Conservation (phyloP, 2,329 filamentous ascomycete genomes). For the Fusarium sp. region DNA sequence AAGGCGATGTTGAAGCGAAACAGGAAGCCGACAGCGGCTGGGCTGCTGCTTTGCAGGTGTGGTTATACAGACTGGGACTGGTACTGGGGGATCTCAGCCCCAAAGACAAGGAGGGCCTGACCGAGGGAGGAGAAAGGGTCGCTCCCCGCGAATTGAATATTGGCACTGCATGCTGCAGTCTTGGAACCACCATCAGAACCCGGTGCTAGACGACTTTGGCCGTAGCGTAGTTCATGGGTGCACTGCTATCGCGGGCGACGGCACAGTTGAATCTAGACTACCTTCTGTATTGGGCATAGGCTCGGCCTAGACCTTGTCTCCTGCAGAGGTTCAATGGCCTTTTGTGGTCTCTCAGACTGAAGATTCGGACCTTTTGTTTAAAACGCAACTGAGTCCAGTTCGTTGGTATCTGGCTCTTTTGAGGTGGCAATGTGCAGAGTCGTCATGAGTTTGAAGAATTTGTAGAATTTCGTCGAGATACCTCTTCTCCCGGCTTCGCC, state of each 20-base stretch:
- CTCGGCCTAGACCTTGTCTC: constrained; percentile 20
- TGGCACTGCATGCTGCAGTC: constrained; percentile 16
- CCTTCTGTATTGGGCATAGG: constrained; percentile 38
- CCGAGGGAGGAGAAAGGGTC: constrained; percentile 28
- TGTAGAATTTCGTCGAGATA: neutral
- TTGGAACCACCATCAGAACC: constrained; percentile 10
- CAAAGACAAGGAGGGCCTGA: constrained; percentile 31
- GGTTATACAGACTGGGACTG: constrained; percentile 38
- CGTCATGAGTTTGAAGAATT: neutral
- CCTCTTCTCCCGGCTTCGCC: neutral
- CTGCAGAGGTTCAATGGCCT: constrained; percentile 26
- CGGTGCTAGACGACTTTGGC: constrained; percentile 30
- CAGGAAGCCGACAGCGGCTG: constrained; percentile 39
- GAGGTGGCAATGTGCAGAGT: neutral
- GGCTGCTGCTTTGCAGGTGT: constrained; percentile 39
- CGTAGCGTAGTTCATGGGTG: constrained; percentile 22
- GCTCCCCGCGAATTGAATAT: constrained; percentile 41
- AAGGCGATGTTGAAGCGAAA: constrained; percentile 37
- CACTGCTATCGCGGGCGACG: constrained; percentile 36
- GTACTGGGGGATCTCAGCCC: constrained; percentile 37
- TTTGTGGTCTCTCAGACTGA: constrained; percentile 27
- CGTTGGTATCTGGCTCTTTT: constrained; percentile 17
- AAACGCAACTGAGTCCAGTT: constrained; percentile 7
- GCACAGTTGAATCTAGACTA: constrained; percentile 25
- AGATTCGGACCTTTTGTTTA: constrained; percentile 48